Conservation (phyloP, 805 yeast species). For the Saccharomycopsis vini region DNA sequence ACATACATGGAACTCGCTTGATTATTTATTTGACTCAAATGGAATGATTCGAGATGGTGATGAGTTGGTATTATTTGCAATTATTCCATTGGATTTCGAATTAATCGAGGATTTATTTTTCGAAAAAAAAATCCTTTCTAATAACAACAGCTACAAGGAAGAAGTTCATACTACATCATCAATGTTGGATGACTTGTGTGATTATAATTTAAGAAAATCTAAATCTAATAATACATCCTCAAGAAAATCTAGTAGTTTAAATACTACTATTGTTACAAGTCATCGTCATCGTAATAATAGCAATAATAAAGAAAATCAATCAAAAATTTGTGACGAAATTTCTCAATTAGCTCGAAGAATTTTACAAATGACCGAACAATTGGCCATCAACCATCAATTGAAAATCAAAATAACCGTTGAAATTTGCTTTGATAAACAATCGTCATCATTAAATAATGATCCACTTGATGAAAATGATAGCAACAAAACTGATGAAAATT, state of each 20-base stretch:
- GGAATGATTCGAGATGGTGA: conserved; percentile 55
- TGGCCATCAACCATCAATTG: conserved; percentile 4
- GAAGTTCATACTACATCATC: conserved; percentile 16
- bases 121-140: not conserved
- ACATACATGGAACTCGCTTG: conserved; percentile 77
- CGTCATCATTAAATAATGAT: too few species aligned
- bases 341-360: not conserved
- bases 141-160: conserved; percentile 1
- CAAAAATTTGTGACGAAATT: not conserved
- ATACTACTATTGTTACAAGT: too few species aligned
- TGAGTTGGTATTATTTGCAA: conserved; percentile 50
- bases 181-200: conserved; percentile 18
- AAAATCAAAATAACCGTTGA: conserved; percentile 16
- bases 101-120: not conserved
- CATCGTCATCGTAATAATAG: too few species aligned
- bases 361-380: conserved; percentile 6
- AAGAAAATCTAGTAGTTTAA: too few species aligned
- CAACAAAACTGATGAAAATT: too few species aligned
- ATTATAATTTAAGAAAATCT: conserved; percentile 3
- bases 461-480: too few species aligned
- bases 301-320: too few species aligned
- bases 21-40: conserved; percentile 40
- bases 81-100: conserved; percentile 29
- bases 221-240: too few species aligned
- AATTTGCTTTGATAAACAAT: conserved; percentile 17